phyloP scores from a whole-genome alignment of 768 basidiomycete species.

The Lentinus brumalis region DNA sequence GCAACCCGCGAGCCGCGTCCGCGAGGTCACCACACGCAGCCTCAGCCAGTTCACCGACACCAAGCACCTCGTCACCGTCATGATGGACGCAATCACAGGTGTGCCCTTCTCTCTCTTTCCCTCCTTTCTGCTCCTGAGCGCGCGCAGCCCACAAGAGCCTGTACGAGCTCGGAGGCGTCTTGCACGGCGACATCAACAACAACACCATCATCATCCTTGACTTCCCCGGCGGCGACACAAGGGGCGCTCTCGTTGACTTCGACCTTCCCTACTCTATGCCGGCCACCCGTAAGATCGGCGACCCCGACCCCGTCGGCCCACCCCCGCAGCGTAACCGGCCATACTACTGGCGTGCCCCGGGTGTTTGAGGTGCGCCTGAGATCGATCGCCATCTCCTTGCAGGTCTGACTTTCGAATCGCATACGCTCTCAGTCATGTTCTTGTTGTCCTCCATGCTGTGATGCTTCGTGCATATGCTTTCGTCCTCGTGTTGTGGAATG shows the following conservation, averaged over 20 bases:
- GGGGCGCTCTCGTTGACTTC: not conserved
- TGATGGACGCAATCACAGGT: not conserved
- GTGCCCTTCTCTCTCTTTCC: too few species aligned
- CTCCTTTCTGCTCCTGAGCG: too few species aligned
- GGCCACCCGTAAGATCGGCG: not conserved
- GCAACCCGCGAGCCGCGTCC: not conserved
- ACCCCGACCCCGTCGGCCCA: too few species aligned
- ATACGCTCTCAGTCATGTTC: too few species aligned
- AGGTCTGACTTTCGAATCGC: too few species aligned
- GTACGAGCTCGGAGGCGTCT: not conserved
- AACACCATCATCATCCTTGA: slow-evolving; percentile 7
- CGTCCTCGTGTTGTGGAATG: too few species aligned
- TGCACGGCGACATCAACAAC: slow-evolving; percentile 5
- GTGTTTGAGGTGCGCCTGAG: too few species aligned
- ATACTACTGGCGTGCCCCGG: too few species aligned
- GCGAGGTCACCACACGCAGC: not conserved
- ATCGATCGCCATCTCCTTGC: too few species aligned
- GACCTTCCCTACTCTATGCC: not conserved
- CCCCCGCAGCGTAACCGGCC: too few species aligned
- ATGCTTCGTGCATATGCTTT: too few species aligned
- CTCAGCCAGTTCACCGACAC: not conserved
- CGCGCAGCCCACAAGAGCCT: not conserved
- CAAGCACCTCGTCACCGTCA: not conserved
- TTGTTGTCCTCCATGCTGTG: too few species aligned
- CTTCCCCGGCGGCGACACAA: not conserved